Evolutionary conservation across 2,329 filamentous ascomycete genomes (phyloP), one percentile per base, ranked within the genome.

Genomic region (Nemania sp.): DNA sequence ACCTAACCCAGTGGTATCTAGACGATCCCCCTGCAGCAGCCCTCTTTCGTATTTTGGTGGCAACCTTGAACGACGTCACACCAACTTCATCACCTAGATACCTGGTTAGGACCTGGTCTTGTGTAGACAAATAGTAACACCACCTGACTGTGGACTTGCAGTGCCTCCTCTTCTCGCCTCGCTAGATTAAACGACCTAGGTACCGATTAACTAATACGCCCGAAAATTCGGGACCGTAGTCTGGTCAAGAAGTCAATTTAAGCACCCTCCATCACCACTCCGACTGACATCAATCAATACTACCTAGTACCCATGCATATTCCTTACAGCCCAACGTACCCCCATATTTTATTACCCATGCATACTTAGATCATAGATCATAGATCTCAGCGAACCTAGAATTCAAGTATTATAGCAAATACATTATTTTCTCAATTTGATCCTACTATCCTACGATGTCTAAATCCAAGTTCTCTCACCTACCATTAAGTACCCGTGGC

Each of bases 401-500:
- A 43, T 53, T 22, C 22, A 66, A 60, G 59, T 66, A 53, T 26
- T 59, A 27, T 58, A 65, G 65, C 51, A 69, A 54, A 57, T 58
- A 45, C 58, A 38, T 53, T 29, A 26, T 60, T 26, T 68, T 72
- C 45, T 72, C 72, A 55, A 72, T 67, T 7, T 62, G 53, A 22
- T 29, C 13, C 15, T 11, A 26, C 24, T 4, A 7, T 13, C 32
- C 26, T 26, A 75, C 64, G 32, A 77, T 78, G 77, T 26, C 73
- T 45, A 80, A 73, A 58, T 65, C 72, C 58, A 77, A 80, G 67
- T 85, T 82, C 64, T 79, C 79, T 2, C 75, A 85, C 64, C 80
- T 86, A 4, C 83, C 83, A 5, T 77, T 86, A n/a, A 81, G 80
- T 74, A 85, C 82, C 13, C 79, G 75, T 32, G 84, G 84, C 1